Percentiles rank a stretch among this genome's conserved stretches.
Conservation (phyloP, 257 asterid genomes). For the Scutellaria galericulata region DNA sequence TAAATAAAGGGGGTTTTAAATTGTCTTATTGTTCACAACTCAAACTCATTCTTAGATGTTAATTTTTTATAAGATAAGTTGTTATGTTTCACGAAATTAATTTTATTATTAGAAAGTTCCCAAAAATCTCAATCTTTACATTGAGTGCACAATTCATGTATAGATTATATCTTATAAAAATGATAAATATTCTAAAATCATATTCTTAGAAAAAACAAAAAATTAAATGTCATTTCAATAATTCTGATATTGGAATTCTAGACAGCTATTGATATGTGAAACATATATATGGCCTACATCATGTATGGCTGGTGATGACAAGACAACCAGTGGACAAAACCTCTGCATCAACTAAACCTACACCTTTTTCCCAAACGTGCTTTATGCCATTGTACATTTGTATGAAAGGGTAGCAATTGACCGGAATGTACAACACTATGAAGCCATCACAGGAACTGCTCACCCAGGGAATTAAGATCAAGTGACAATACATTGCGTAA, state of each 20-base stretch:
- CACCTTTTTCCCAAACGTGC: background rate
- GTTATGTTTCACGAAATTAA: too few species aligned
- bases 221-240: background rate
- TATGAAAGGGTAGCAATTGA: slow-evolving; percentile 14
- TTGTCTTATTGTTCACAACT: too few species aligned
- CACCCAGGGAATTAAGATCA: slow-evolving; percentile 14
- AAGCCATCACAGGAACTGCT: slow-evolving; percentile 26
- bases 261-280: background rate
- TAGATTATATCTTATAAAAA: too few species aligned
- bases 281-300: slow-evolving; percentile 30
- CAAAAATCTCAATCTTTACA: too few species aligned
- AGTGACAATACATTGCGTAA: slow-evolving; percentile 32
- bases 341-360: slow-evolving; percentile 10
- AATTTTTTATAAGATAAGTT: too few species aligned
- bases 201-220: too few species aligned
- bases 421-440: slow-evolving; percentile 28
- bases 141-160: too few species aligned
- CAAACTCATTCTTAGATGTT: too few species aligned
- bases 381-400: slow-evolving; percentile 24
- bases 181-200: too few species aligned
- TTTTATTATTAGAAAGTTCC: too few species aligned
- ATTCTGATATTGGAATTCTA: background rate
- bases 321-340: slow-evolving; percentile 27
- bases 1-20: too few species aligned
- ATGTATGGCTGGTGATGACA: slow-evolving; percentile 38